These are phyloP conservation scores for Malassezia slooffiae DNA, from an alignment of 1,284 basidiomycete species.

Conservation along the genomic window DNA sequence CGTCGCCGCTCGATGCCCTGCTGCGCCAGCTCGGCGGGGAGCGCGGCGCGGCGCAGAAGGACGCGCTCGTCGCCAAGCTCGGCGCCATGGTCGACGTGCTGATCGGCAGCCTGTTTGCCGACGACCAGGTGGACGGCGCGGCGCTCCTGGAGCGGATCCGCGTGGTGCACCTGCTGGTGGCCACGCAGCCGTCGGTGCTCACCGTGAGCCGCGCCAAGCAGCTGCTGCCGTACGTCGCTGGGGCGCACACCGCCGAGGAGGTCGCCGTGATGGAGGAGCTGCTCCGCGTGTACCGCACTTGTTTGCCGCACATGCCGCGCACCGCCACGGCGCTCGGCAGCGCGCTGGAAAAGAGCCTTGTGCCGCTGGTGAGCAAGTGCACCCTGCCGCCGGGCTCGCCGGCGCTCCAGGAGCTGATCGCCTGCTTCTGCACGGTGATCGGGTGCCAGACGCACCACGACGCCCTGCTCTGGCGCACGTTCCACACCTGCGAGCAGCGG, in stretches of 20 bases:
- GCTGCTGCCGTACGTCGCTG: conserved; percentile 74
- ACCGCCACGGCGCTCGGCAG: conserved; percentile 58
- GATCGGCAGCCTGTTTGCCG: conserved; percentile 76
- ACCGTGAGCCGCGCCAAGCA: conserved; percentile 67
- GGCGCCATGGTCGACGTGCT: conserved; percentile 67
- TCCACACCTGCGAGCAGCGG: conserved; percentile 21
- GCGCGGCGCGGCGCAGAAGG: conserved; percentile 12
- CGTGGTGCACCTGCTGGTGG: conserved; percentile 68
- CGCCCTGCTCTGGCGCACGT: conserved; percentile 59
- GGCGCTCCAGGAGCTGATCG: conserved; percentile 65
- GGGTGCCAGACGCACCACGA: conserved; percentile 77
- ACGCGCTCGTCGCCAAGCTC: conserved; percentile 56
- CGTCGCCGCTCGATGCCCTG: conserved; percentile 71
- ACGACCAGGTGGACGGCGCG: conserved; percentile 55
- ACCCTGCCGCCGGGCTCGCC: conserved; percentile 21
- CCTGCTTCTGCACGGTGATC: conserved; percentile 77
- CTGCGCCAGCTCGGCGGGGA: conserved; percentile 52
- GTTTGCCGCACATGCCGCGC: conserved; percentile 63
- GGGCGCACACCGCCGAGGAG: conserved; percentile 67
- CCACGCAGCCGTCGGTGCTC: conserved; percentile 68
- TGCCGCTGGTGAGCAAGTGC: conserved; percentile 67
- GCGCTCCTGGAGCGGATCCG: conserved; percentile 52
- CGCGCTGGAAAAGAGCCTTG: conserved; percentile 73
- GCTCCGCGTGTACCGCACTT: conserved; percentile 70
- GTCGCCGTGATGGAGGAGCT: conserved; percentile 50